phyloP scores from a whole-genome alignment of 2,329 filamentous ascomycete species.

The Kalaharituber pfeilii region DNA sequence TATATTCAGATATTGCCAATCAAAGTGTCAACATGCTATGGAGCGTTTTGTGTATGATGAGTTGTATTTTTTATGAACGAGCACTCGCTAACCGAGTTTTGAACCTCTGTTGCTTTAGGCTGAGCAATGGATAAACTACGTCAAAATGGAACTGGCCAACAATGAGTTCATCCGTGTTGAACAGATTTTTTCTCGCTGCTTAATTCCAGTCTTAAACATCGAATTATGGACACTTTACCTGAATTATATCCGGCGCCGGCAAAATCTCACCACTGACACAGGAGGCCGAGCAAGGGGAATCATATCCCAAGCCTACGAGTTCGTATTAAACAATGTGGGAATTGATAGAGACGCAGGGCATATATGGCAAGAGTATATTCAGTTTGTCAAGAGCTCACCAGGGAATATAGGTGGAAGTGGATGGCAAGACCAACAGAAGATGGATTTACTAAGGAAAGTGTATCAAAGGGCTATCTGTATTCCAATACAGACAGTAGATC shows the following conservation, averaged over 20 bases:
- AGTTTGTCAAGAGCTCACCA: slow-evolving; percentile 77
- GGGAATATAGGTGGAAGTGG: slow-evolving; percentile 67
- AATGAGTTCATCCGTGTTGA: slow-evolving; percentile 71
- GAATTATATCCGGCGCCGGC: slow-evolving; percentile 81
- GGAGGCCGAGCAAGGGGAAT: slow-evolving; percentile 59
- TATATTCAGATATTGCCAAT: background rate
- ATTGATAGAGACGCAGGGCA: slow-evolving; percentile 76
- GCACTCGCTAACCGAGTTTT: background rate
- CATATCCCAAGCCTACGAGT: slow-evolving; percentile 76
- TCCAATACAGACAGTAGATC: slow-evolving; percentile 66
- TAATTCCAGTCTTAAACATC: slow-evolving; percentile 65
- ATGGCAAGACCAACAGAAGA: slow-evolving; percentile 98
- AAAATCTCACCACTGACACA: slow-evolving; percentile 68
- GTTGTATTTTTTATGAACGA: background rate
- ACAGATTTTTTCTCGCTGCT: slow-evolving; percentile 61
- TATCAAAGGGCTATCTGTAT: slow-evolving; percentile 82
- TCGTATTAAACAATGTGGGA: slow-evolving; percentile 76
- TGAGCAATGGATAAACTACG: slow-evolving; percentile 77
- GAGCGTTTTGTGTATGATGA: background rate
- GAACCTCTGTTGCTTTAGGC: slow-evolving; percentile 38
- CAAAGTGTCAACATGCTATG: background rate
- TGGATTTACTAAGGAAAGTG: slow-evolving; percentile 78
- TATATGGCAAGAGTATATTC: slow-evolving; percentile 88
- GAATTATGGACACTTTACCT: slow-evolving; percentile 85
- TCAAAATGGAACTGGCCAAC: slow-evolving; percentile 73